A percentile compares a stretch with the other conserved stretches of the same genome.
These are phyloP conservation scores for Sonneratia caseolaris DNA, from an alignment of 345 rosid species.

Conservation along the genomic window DNA sequence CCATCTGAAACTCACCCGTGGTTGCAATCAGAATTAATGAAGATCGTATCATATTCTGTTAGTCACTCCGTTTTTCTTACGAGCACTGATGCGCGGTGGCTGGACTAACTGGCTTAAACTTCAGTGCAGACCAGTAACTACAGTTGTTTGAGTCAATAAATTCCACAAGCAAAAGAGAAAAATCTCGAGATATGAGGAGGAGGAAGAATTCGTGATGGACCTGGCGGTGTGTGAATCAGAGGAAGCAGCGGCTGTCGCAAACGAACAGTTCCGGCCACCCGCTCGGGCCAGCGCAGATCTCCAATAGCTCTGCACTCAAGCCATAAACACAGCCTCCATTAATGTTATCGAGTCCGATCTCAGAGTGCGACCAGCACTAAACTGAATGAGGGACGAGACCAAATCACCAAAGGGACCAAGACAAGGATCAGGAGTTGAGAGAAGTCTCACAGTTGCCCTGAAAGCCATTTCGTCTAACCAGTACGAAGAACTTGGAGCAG, in stretches of 20 bases:
- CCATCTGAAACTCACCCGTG: neutral
- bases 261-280: slow-evolving; percentile 19
- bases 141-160: neutral
- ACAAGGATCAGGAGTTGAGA: neutral
- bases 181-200: neutral
- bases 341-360: neutral
- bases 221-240: slow-evolving; percentile 9
- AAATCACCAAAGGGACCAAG: neutral
- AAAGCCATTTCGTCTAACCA: slow-evolving; percentile 21
- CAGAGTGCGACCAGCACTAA: neutral
- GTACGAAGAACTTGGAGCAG: neutral
- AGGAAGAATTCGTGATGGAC: neutral
- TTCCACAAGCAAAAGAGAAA: neutral
- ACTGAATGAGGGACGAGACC: neutral
- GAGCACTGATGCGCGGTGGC: no score
- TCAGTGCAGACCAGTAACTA: no score
- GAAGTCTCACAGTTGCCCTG: slow-evolving; percentile 28
- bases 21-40: no score
- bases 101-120: no score
- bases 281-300: slow-evolving; percentile 23
- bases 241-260: slow-evolving; percentile 26
- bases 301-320: slow-evolving; percentile 27
- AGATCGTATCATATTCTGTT: no score
- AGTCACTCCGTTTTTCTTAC: no score
- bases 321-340: neutral